Conservation (phyloP, 257 asterid species). For the Nicotiana benthamiana region DNA sequence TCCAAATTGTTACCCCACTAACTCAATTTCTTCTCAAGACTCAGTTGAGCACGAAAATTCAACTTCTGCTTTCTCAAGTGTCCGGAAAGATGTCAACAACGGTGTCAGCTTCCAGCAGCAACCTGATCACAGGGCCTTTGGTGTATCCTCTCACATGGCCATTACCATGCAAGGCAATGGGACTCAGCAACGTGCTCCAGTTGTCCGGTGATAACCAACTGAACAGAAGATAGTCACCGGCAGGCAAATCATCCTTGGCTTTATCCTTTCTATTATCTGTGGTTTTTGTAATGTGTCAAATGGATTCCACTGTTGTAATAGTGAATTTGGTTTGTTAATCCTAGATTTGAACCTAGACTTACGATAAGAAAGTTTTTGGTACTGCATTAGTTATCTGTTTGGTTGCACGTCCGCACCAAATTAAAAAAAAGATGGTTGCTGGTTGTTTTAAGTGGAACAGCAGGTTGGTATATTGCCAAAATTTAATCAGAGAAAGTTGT, state of each 20-base stretch:
- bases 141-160: conserved; percentile 25
- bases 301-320: background rate
- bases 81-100: conserved; percentile 6
- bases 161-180: conserved; percentile 36
- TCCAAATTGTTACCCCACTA: conserved; percentile 17
- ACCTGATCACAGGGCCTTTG: conserved; percentile 23
- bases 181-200: conserved; percentile 43
- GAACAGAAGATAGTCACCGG: conserved; percentile 14
- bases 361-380: background rate
- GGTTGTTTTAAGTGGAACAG: background rate
- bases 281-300: background rate
- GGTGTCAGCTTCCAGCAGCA: conserved; percentile 25
- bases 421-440: no score
- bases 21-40: conserved; percentile 20
- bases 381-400: background rate
- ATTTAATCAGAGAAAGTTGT: background rate
- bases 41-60: conserved; percentile 17
- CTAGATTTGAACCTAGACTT: background rate
- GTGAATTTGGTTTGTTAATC: background rate
- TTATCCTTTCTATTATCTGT: conserved; percentile 20
- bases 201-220: conserved; percentile 44
- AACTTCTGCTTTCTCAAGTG: conserved; percentile 10
- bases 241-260: conserved; percentile 99
- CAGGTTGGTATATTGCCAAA: background rate
- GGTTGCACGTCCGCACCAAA: background rate